phyloP scores from a whole-genome alignment of 2,329 filamentous ascomycete genomes.

The Epichloe glyceriae region DNA sequence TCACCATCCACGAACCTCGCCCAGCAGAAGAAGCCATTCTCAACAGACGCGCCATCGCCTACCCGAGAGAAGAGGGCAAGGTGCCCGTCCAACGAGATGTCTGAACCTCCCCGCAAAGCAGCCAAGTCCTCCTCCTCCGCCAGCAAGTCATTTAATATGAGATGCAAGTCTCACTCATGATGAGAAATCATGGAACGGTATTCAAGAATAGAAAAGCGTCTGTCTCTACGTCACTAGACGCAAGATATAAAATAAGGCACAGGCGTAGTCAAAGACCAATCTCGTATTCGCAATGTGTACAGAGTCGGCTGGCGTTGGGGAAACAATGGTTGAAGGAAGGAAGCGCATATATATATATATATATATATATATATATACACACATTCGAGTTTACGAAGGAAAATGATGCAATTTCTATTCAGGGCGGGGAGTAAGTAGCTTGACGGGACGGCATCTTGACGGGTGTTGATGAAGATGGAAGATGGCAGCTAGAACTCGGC shows the following conservation, averaged over 20 bases:
- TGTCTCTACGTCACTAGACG: not conserved
- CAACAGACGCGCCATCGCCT: not conserved
- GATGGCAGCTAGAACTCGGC: no score
- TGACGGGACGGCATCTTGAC: no score
- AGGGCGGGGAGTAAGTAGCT: no score
- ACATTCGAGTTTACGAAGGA: no score
- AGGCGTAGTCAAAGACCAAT: not conserved
- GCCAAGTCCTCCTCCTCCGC: conserved; percentile 4
- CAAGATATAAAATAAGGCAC: not conserved
- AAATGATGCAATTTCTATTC: no score
- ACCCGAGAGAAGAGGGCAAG: conserved; percentile 18
- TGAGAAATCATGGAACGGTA: conserved; percentile 30
- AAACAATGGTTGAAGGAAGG: not conserved
- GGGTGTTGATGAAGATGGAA: no score
- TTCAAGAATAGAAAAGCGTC: conserved; percentile 20
- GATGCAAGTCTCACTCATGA: conserved; percentile 22
- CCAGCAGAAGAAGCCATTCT: conserved; percentile 6
- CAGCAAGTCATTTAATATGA: not conserved
- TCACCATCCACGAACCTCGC: conserved; percentile 6
- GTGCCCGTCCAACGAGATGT: conserved; percentile 14
- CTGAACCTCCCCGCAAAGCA: conserved; percentile 18
- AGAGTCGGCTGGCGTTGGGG: not conserved
- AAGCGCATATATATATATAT: not conserved
- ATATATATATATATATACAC: no score
- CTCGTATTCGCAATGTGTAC: not conserved